Base-by-base conservation (phyloP, 306 rosid species). In the Castanea mollissima region DNA sequence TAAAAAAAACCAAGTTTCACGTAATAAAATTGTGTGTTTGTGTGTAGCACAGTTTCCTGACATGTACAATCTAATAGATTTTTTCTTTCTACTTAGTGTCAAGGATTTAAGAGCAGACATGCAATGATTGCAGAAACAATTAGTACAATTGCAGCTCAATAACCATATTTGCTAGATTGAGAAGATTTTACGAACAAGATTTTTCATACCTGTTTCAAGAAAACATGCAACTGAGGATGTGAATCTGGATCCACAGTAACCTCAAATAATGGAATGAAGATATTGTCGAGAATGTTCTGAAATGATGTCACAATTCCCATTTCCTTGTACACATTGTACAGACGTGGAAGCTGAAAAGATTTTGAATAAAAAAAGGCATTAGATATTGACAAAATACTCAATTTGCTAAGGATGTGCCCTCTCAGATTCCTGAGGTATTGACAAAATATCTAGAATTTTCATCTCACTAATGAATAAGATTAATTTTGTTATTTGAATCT, bases 251-350 rank as follows among this genome's bases (percentile, higher is more conserved):
- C 87, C 65, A 95, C 90, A 3, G 99, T 90, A 74, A 87, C 99
- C 89, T 95, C 99, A 84, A 95, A 95, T 41, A 95, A 91, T 16
- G 99, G 99, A 81, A 95, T 79, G 77, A 95, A 95, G 88, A 95
- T 91, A 83, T 95, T 95, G 86, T 95, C 99, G 69, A 95, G 99
- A 88, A 95, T 92, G 85, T 90, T 95, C 84, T 95, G 98, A 83
- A 93, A 95, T 49, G 99, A 95, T 54, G 99, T 93, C 74, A 91
- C 99, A 73, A 95, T 92, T 76, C 99, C 99, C 98, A 95, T 95
- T 74, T 95, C 99, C 90, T 91, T 95, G 85, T 95, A 95, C 21
- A 95, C 76, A 79, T 95, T 95, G 88, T 92, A 95, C 85, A 92
- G 83, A 62, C 99, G 86, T 21, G 99, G 98, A 80, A 95, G 91